Evolutionary conservation across 768 basidiomycete species (phyloP).

Genomic region (Boletus reticulatus): DNA sequence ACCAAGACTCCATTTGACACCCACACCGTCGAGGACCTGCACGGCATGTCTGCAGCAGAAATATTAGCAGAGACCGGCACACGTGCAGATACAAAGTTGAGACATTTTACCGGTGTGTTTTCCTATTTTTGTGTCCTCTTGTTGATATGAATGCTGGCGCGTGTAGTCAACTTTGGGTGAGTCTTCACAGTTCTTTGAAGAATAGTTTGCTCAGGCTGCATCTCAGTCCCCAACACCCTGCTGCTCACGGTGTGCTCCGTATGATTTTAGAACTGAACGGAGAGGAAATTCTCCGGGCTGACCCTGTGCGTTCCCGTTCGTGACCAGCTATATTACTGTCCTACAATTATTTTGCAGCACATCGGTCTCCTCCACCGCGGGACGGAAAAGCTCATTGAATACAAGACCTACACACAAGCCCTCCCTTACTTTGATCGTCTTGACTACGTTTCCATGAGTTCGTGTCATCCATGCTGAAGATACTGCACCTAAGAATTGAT

Average conservation of each 20-base stretch:
- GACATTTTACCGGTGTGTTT: slow-evolving; percentile 87
- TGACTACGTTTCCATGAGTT: slow-evolving; percentile 99
- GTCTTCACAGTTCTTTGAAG: slow-evolving; percentile 13
- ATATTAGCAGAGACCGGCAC: slow-evolving; percentile 75
- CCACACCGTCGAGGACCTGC: slow-evolving; percentile 82
- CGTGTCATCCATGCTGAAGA: slow-evolving; percentile 27
- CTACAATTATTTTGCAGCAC: slow-evolving; percentile 50
- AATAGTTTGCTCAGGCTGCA: not conserved
- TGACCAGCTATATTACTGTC: not conserved
- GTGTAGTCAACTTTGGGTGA: slow-evolving; percentile 87
- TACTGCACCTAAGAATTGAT: not conserved
- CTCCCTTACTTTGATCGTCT: slow-evolving; percentile 98
- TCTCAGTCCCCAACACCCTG: slow-evolving; percentile 84
- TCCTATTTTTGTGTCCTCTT: not conserved
- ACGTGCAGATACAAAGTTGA: slow-evolving; percentile 73
- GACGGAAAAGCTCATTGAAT: slow-evolving; percentile 98
- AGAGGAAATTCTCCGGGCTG: slow-evolving; percentile 87
- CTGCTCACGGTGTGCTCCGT: slow-evolving; percentile 96
- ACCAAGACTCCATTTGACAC: slow-evolving; percentile 57
- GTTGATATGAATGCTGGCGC: slow-evolving; percentile 7
- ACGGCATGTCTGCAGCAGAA: slow-evolving; percentile 73
- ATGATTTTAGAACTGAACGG: slow-evolving; percentile 98
- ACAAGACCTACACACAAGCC: slow-evolving; percentile 97
- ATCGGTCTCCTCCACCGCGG: slow-evolving; percentile 96
- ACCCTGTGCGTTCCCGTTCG: slow-evolving; percentile 53